Base-by-base conservation (phyloP, 345 rosid genomes). In the Iberis pinnata region DNA sequence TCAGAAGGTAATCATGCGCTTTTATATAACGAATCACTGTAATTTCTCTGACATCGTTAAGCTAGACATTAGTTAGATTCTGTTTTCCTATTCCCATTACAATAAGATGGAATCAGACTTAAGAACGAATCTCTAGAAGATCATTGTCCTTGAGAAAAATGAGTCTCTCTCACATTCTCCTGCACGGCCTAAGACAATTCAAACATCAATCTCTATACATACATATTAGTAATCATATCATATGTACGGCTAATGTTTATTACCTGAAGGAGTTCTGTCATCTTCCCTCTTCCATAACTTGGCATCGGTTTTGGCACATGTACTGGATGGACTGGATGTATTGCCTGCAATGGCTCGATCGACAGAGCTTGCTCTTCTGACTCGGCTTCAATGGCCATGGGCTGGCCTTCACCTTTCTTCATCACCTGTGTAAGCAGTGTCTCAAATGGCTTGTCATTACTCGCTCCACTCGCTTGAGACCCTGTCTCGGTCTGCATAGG, bases 181-280 rank as follows among this genome's bases (percentile, higher is more conserved):
- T 82, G 97, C 80, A 89, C 79, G 64, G 86, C 88, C 97, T 89
- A 52, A 54, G 15, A 39, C 61, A 60, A 59, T 40, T 33, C 32
- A 68, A 46, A 54, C 52, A 60, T 18, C 8, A 60, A 47, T 16
- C 47, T 33, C 18, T 29, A 2, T 0, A 46, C 15, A 40, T 14
- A 52, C n/a, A 11, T 0, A 9, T 32, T 40, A 44, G 37, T 18
- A 61, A 44, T 44, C 5, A 19, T 2, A 26, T 38, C 24, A 39
- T 46, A 0, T 3, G 41, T 67, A 9, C 20, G 39, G 48, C 54
- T 47, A 14, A 7, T 18, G n/a, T 2, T 17, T 13, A 27, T 37
- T 73, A 92, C 98, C 96, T 82, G 88, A 70, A 92, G 72, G 19
- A 88, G 84, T 67, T 88, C 83, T 6, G 93, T 85, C 95, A 88